Evolutionary conservation across 306 rosid species (phyloP), one percentile per base, ranked within the genome.

Genomic region (Crotalaria pallida): DNA sequence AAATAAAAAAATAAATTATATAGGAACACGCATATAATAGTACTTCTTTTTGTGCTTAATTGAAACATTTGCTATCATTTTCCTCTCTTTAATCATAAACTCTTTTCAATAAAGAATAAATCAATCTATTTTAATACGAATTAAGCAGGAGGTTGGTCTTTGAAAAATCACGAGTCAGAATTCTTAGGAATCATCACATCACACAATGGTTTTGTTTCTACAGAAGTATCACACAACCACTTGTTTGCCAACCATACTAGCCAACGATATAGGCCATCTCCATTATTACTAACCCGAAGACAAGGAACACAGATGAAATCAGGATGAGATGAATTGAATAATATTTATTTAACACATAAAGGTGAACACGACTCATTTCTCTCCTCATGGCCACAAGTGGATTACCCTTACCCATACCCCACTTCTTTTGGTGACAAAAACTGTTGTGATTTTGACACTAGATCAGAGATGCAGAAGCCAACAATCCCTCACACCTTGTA

Each of bases 331-430:
- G 52, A 66, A 55, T 24, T 10, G 47, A 56, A 56, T 16, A 50
- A 58, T 58, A 16, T 34, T 34, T 15, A 44, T 31, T 34, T 15
- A 44, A 31, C 27, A 31, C 57, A 43, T 55, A 48, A 36, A 10
- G 10, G 13, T 1, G 21, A 48, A 58, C 48, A 62, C 27, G 59
- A 69, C 21, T 52, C 47, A 23, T 44, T 33, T 56, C 23, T 43
- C 50, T 27, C 70, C 45, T 18, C 38, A 69, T 49, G 31, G 34
- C 38, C 72, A 68, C 55, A 63, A 31, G 67, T 53, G 77, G 49
- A 27, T 70, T 15, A 18, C 29, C 58, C 71, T 4, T 31, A 31
- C n/a, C n/a, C 33, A 57, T 56, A 56, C 57, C 64, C 31, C 23
- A 38, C 7, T 63, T 38, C 57, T 19, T 27, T 27, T 18, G 34